Evolutionary conservation across 192 early-diverging fungal species (phyloP).

Genomic region (Cetraspora pellucida): DNA sequence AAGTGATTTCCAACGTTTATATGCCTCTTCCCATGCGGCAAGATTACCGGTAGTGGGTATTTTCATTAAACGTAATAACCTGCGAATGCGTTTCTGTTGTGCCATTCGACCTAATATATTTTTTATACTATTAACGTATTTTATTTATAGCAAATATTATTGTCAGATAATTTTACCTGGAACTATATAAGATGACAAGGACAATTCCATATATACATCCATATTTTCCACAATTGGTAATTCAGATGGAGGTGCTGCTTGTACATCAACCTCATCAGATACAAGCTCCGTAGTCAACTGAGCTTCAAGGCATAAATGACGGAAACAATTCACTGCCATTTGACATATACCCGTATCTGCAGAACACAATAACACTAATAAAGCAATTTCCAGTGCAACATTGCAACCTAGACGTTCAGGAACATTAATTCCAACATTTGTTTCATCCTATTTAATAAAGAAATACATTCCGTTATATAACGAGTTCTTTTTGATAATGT

Average conservation of each 20-base stretch:
- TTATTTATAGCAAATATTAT: neutral
- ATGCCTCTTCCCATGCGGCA: conserved; percentile 84
- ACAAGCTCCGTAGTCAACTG: conserved; percentile 64
- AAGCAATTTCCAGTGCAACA: conserved; percentile 72
- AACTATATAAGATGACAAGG: conserved; percentile 50
- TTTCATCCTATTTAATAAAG: conserved; percentile 42
- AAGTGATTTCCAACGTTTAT: conserved; percentile 71
- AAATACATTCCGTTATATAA: neutral
- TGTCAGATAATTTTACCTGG: conserved; percentile 42
- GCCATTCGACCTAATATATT: conserved; percentile 61
- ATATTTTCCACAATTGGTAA: conserved; percentile 73
- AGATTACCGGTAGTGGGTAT: conserved; percentile 73
- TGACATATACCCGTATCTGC: conserved; percentile 69
- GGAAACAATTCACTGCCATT: conserved; percentile 66
- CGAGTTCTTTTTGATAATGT: neutral
- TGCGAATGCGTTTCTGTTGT: conserved; percentile 78
- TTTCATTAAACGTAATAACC: conserved; percentile 64
- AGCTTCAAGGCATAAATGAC: conserved; percentile 70
- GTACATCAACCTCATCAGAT: conserved; percentile 16
- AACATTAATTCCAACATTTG: conserved; percentile 57
- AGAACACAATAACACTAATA: conserved; percentile 76
- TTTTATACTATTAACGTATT: too few species aligned
- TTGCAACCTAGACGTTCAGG: conserved; percentile 69
- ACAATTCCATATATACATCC: conserved; percentile 68
- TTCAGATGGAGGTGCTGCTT: conserved; percentile 39